Percentiles rank a stretch among this genome's conserved stretches.
Conservation (phyloP, 345 rosid genomes). For the Pugionium cornutum region DNA sequence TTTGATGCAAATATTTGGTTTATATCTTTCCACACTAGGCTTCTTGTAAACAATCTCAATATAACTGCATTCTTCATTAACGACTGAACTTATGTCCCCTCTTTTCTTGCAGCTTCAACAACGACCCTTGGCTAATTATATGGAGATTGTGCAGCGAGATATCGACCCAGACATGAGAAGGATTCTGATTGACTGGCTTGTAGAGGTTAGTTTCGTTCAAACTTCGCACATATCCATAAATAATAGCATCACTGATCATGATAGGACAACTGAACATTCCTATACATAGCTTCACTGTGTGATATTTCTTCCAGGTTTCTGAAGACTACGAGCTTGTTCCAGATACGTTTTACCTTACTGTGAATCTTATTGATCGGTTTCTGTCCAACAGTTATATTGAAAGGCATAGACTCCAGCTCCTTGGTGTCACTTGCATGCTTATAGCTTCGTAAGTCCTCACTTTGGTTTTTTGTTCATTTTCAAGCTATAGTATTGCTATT, state of each 20-base stretch:
- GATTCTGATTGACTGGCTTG: conserved; percentile 89
- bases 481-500: neutral
- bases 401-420: conserved; percentile 87
- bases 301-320: conserved; percentile 63
- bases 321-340: conserved; percentile 89
- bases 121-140: conserved; percentile 71
- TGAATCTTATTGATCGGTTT: conserved; percentile 85
- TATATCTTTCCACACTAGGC: conserved; percentile 19
- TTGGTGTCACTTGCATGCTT: conserved; percentile 95
- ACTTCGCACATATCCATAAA: neutral
- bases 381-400: conserved; percentile 65
- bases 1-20: conserved; percentile 20
- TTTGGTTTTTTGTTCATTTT: conserved; percentile 1
- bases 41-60: conserved; percentile 4
- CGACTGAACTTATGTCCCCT: conserved; percentile 6
- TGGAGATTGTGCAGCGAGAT: conserved; percentile 74
- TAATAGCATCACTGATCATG: neutral
- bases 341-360: conserved; percentile 90
- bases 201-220: conserved; percentile 62
- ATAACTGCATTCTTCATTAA: neutral
- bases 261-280: neutral
- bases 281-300: conserved; percentile 7
- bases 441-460: conserved; percentile 84
- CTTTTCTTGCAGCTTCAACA: conserved; percentile 60
- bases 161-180: conserved; percentile 75